Conservation (phyloP, 345 rosid species). For the Citrus trifoliata region DNA sequence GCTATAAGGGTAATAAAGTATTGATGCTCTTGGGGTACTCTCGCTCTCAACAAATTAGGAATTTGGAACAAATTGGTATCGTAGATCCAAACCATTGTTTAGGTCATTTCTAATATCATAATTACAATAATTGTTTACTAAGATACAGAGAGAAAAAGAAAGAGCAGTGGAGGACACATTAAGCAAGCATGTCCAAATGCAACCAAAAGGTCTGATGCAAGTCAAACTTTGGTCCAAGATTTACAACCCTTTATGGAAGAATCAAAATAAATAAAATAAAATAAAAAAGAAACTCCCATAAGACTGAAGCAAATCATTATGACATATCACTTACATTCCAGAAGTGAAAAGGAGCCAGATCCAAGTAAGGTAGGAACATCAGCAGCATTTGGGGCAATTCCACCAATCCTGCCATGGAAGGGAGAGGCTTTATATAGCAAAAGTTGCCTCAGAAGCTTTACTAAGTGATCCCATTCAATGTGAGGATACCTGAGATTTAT, state of each 20-base stretch:
- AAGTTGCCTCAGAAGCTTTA: slow-evolving; percentile 88
- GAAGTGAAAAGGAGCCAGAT: slow-evolving; percentile 81
- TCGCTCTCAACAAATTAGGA: not conserved
- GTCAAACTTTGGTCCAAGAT: not conserved
- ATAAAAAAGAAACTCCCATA: not conserved
- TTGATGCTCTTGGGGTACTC: not conserved
- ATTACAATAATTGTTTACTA: not conserved
- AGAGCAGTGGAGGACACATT: not conserved
- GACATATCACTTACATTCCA: slow-evolving; percentile 55
- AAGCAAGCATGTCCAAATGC: not conserved
- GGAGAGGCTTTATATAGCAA: slow-evolving; percentile 43
- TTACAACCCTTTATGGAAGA: not conserved
- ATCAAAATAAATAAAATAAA: not conserved
- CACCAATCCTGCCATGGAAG: slow-evolving; percentile 40
- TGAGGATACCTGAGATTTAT: slow-evolving; percentile 70
- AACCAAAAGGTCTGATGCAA: not conserved
- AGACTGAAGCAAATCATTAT: slow-evolving; percentile 13
- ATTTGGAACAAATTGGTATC: not conserved
- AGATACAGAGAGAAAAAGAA: not conserved
- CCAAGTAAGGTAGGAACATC: slow-evolving; percentile 93
- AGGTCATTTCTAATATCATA: not conserved
- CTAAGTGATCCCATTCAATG: slow-evolving; percentile 80
- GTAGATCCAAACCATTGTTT: not conserved
- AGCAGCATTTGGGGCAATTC: slow-evolving; percentile 66
- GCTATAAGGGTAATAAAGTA: not conserved